Conservation (phyloP, 78 protist species). For the Speleostelium caveatum region DNA sequence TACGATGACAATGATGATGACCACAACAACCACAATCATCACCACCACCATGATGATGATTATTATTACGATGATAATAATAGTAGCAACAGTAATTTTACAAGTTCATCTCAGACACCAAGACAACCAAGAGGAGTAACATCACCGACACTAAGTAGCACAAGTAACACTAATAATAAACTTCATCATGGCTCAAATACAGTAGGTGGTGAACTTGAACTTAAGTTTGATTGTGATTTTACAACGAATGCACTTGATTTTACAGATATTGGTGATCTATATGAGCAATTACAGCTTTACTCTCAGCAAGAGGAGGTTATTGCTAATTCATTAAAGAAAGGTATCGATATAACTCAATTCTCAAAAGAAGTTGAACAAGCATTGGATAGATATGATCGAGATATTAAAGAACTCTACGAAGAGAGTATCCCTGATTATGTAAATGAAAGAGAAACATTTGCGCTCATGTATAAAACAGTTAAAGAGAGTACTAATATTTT, state of each 20-base stretch:
- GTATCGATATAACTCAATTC: slow-evolving; percentile 41
- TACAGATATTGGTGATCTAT: slow-evolving; percentile 25
- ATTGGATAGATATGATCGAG: slow-evolving; percentile 19
- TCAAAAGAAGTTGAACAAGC: slow-evolving; percentile 50
- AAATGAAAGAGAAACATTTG: slow-evolving; percentile 67
- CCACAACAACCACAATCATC: no score
- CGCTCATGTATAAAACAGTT: slow-evolving; percentile 27
- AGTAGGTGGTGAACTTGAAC: slow-evolving; percentile 19
- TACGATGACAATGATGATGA: no score
- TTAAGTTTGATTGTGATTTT: slow-evolving; percentile 48
- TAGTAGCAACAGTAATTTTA: no score
- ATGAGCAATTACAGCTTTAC: slow-evolving; percentile 15
- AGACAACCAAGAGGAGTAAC: no score
- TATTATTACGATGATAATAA: no score
- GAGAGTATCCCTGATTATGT: slow-evolving; percentile 71
- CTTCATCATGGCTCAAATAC: no score
- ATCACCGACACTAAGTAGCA: no score
- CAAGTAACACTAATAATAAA: no score
- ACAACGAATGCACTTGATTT: slow-evolving; percentile 15
- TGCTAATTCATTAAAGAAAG: slow-evolving; percentile 9
- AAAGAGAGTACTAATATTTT: slow-evolving; percentile 23
- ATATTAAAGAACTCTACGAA: slow-evolving; percentile 41
- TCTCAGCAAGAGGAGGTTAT: slow-evolving; percentile 15
- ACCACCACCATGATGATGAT: no score
- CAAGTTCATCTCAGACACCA: no score